Percentiles rank a stretch among this genome's conserved stretches.
phyloP scores from a whole-genome alignment of 2,329 filamentous ascomycete genomes.

The Trichoderma endophyticum region DNA sequence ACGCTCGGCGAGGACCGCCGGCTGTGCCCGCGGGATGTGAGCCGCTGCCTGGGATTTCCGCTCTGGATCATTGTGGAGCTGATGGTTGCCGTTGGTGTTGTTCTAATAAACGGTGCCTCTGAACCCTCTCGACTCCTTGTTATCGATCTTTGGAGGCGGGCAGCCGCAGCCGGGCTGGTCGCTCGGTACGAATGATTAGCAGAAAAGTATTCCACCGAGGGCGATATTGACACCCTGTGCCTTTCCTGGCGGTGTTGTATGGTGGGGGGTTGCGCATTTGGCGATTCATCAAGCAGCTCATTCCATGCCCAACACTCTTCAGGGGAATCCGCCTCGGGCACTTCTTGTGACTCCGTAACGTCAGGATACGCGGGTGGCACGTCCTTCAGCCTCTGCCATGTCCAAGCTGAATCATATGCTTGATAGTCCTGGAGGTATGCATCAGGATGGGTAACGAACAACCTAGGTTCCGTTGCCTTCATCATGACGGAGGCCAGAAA shows the following conservation, averaged over 20 bases:
- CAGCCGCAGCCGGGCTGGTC: slow-evolving; percentile 26
- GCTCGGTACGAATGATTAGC: slow-evolving; percentile 23
- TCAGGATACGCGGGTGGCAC: slow-evolving; percentile 57
- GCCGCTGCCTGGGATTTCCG: slow-evolving; percentile 40
- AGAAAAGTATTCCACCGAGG: slow-evolving; percentile 35
- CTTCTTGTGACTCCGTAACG: slow-evolving; percentile 42
- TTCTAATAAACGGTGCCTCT: slow-evolving; percentile 49
- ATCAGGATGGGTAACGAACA: slow-evolving; percentile 73
- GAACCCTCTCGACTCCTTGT: slow-evolving; percentile 40
- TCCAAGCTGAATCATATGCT: slow-evolving; percentile 58
- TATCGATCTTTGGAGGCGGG: slow-evolving; percentile 42
- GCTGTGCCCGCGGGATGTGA: slow-evolving; percentile 42
- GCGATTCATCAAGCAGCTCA: slow-evolving; percentile 58
- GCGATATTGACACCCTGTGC: slow-evolving; percentile 41
- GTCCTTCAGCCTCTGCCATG: slow-evolving; percentile 66
- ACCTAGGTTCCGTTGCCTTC: slow-evolving; percentile 63
- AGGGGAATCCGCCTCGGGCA: slow-evolving; percentile 59
- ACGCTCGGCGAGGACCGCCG: slow-evolving; percentile 33
- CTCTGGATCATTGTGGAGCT: slow-evolving; percentile 35
- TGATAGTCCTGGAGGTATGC: slow-evolving; percentile 66
- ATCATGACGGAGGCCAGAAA: slow-evolving; percentile 73
- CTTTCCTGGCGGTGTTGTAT: slow-evolving; percentile 43
- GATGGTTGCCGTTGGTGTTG: slow-evolving; percentile 48
- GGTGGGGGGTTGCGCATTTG: slow-evolving; percentile 43
- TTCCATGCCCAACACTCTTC: slow-evolving; percentile 68